Percentiles rank a stretch among this genome's conserved stretches.
Evolutionary conservation across 305 asterid genomes (phyloP).

Genomic region (Andrographis paniculata): DNA sequence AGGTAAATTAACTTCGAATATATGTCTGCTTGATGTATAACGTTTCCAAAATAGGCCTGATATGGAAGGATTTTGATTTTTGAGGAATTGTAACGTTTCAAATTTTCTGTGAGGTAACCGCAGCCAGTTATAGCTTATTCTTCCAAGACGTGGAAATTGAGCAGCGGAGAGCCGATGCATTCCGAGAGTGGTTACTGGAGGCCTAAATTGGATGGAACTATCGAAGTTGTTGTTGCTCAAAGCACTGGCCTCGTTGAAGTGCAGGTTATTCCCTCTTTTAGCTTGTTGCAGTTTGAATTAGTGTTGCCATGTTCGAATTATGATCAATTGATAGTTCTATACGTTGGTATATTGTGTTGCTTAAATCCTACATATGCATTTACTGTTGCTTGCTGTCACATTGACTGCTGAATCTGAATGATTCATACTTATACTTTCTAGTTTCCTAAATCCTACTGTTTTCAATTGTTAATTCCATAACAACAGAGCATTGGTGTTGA

Average conservation of each 20-base stretch:
- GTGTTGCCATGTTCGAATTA: neutral
- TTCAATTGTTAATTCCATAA: too few relatives aligned
- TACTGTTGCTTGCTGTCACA: too few relatives aligned
- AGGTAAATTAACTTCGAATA: slow-evolving; percentile 21
- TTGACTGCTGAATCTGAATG: too few relatives aligned
- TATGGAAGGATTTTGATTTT: neutral
- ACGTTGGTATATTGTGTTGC: too few relatives aligned
- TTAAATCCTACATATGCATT: too few relatives aligned
- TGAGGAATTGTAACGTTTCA: neutral
- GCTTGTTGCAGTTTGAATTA: neutral
- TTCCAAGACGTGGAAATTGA: slow-evolving; percentile 58
- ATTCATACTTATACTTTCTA: too few relatives aligned
- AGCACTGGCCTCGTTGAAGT: slow-evolving; percentile 77
- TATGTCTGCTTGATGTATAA: neutral
- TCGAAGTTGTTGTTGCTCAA: slow-evolving; percentile 67
- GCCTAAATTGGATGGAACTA: slow-evolving; percentile 51
- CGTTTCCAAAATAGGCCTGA: neutral
- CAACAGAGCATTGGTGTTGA: too few relatives aligned
- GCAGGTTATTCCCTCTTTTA: slow-evolving; percentile 26
- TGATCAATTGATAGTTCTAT: too few relatives aligned
- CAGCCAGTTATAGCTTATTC: slow-evolving; percentile 58
- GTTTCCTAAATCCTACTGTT: too few relatives aligned
- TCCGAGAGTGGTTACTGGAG: slow-evolving; percentile 66
- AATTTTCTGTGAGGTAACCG: neutral
- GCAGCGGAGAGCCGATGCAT: slow-evolving; percentile 61